Base-by-base conservation (phyloP, 768 basidiomycete genomes). In the Crassisporium funariophilum region DNA sequence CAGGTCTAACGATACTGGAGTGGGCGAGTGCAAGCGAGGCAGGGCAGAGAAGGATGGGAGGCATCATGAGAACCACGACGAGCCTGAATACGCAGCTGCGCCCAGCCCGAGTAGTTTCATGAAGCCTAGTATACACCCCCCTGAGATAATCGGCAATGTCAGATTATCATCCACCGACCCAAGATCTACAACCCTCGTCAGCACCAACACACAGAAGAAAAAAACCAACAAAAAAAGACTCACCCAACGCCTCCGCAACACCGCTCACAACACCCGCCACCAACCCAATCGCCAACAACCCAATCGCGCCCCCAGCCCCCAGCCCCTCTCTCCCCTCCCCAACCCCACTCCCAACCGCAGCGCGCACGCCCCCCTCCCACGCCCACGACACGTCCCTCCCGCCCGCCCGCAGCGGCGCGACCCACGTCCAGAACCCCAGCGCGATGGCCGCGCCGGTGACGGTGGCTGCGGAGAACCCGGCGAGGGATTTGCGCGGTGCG, bases 91-190 rank as follows among this genome's bases (percentile, higher is more conserved):
- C n/a, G 29, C 29, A 31, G 2, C n/a, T 10, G 63, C 55, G 12
- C 67, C 62, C 23, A 65, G 49, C n/a, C 68, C 65, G 13, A 72
- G 49, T 16, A 73, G 47, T 52, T 73, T 75, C 44, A 77, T 54
- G 57, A 77, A 74, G 7, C 68, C 74, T 13, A 69, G 56, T 29
- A 77, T 63, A 41, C 73, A 78, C 13, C 82, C 88, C 2, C 93
- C 93, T 5, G 91, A 84, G 45, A 95, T 81, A 60, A 95, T 83
- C 4, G 94, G 94, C 19, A 97, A 68, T 6, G 91, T 95, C 19
- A 97, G 65, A 62, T 97, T 95, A 61, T 97, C 94, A 58, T 97
- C 94, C 29, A 92, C 62, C 0, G 77, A 79, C 13, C 91, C 91
- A 2, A 95, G 73, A 64, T 95, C 91, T 95, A 61, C 38, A 20